Base-by-base conservation (phyloP, 306 rosid species). In the Cicer pinnatifidum region DNA sequence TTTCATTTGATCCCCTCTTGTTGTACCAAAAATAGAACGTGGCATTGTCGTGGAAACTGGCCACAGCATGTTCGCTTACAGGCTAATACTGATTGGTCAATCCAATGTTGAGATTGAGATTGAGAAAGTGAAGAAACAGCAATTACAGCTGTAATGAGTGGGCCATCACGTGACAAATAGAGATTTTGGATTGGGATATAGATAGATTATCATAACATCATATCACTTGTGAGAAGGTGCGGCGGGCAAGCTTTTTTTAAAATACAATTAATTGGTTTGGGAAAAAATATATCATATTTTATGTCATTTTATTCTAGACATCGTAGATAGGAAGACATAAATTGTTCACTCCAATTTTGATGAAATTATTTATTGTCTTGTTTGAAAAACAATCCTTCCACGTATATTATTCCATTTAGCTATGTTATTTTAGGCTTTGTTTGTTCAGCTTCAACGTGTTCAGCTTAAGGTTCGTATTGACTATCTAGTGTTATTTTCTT, bases 111-210 rank as follows among this genome's bases (percentile, higher is more conserved):
- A 6, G 20, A n/a, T 10, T 38, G 17, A 7, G 33, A 28, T 28
- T 3, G 33, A 28, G 33, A 7, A 61, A 61, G 47, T 12, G 28
- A 50, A 50, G 46, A 52, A 9, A n/a, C 72, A 57, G 54, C 67
- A 65, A 75, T 65, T 79, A 83, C 84, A 80, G 78, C 80, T 80
- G 84, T 72, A 66, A 33, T 9, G 3, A 16, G 77, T 20, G 75
- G 80, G 72, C 62, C 85, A 57, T 82, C 83, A 23, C 65, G 65
- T 64, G 63, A 61, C n/a, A 28, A 67, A 39, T 19, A 46, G 11
- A 48, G 52, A 13, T 28, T 66, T 16, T 15, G 11, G 54, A 43
- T 66, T 19, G 39, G 11, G 10, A 6, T 0, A 28, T 20, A 11
- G 11, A 51, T 52, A 7, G 15, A 6, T 8, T 0, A 1, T 6